phyloP scores from a whole-genome alignment of 1,139 yeast species.

The Geotrichum fermentans region DNA sequence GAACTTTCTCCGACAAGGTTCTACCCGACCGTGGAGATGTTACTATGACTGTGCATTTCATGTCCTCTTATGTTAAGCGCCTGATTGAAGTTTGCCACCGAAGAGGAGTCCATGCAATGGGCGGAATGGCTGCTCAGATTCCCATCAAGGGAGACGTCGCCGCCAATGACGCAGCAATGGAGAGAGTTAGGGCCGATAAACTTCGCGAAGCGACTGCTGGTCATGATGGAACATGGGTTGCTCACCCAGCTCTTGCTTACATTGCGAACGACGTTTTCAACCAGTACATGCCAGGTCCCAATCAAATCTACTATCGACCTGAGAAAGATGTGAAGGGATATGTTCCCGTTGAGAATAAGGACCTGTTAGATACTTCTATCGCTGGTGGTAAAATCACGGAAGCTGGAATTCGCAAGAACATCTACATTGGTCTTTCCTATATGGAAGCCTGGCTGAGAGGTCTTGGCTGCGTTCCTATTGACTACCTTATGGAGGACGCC shows the following conservation, averaged over 20 bases:
- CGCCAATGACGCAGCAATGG: constrained; percentile 63
- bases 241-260: constrained; percentile 73
- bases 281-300: constrained; percentile 78
- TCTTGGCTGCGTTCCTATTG: constrained; percentile 75
- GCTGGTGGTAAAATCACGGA: constrained; percentile 65
- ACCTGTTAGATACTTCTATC: constrained; percentile 64
- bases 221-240: constrained; percentile 81
- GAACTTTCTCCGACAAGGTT: constrained; percentile 58
- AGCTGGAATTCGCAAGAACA: constrained; percentile 65
- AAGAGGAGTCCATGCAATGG: constrained; percentile 75
- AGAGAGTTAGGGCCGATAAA: constrained; percentile 66
- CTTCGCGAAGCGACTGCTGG: constrained; percentile 70
- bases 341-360: constrained; percentile 53
- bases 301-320: constrained; percentile 62
- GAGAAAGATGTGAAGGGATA: constrained; percentile 48
- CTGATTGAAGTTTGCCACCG: constrained; percentile 67
- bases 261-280: constrained; percentile 72
- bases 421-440: constrained; percentile 67
- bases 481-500: constrained; percentile 81
- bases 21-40: constrained; percentile 72
- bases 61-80: constrained; percentile 63
- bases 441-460: constrained; percentile 83
- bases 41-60: constrained; percentile 70
- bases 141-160: constrained; percentile 66
- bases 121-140: constrained; percentile 83